A percentile compares a stretch with the other conserved stretches of the same genome.
These are phyloP conservation scores for Coix lacrymajobi DNA, from an alignment of 176 grass and related monocot species.

Conservation along the genomic window DNA sequence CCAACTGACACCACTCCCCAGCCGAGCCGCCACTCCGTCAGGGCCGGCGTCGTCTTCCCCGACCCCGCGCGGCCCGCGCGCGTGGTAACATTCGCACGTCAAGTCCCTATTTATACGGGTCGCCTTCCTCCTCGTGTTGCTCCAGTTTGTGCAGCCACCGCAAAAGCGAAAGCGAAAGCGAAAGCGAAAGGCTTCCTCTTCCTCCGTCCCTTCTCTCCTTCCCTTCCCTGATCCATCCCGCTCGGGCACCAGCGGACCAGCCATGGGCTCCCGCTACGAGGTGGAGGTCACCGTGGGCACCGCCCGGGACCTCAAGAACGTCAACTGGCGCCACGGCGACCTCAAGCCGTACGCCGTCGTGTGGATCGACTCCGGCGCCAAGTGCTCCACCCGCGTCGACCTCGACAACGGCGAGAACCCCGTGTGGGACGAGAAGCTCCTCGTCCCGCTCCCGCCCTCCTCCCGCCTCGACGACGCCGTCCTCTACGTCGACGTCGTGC, in stretches of 20 bases:
- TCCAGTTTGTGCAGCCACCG: no score
- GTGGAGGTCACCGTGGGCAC: conserved; percentile 55
- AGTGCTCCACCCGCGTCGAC: conserved; percentile 53
- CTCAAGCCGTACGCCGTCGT: conserved; percentile 53
- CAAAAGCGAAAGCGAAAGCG: not conserved
- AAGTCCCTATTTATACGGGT: not conserved
- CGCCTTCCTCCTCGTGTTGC: not conserved
- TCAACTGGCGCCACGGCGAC: conserved; percentile 68
- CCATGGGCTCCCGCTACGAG: conserved; percentile 56
- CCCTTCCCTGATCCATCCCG: not conserved
- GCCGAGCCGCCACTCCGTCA: not conserved
- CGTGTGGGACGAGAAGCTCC: conserved; percentile 67
- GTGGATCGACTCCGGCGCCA: conserved; percentile 49
- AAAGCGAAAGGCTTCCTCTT: not conserved
- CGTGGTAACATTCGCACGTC: not conserved
- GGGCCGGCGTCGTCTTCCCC: not conserved
- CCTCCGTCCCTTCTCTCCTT: not conserved
- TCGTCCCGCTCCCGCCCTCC: conserved; percentile 30
- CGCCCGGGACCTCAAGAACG: conserved; percentile 64
- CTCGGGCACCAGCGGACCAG: not conserved
- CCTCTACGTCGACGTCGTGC: conserved; percentile 72
- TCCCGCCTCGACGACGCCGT: conserved; percentile 44
- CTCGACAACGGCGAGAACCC: conserved; percentile 44
- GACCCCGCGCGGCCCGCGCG: not conserved
- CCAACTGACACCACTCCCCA: not conserved